A percentile compares a stretch with the other conserved stretches of the same genome.
These are phyloP conservation scores for Sugiyamaella novakii DNA, from an alignment of 1,139 yeast species.

Conservation along the genomic window DNA sequence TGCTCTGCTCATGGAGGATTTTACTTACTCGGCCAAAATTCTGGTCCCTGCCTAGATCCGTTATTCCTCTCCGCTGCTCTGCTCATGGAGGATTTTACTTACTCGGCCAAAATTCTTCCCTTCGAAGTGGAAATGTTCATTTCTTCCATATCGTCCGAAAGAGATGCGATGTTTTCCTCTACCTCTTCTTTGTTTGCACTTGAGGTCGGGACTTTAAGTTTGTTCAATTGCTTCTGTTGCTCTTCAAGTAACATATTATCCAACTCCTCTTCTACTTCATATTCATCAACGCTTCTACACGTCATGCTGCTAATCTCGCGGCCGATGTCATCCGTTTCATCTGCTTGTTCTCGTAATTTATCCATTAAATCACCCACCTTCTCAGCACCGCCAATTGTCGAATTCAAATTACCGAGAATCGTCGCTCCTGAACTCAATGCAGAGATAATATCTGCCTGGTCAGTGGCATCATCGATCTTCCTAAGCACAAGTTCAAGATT, in stretches of 20 bases:
- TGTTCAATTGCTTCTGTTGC: constrained; percentile 6
- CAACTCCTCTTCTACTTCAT: constrained; percentile 39
- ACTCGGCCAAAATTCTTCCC: neutral
- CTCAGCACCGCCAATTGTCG: constrained; percentile 41
- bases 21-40: neutral
- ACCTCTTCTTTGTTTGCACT: neutral
- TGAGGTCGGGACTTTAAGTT: constrained; percentile 2
- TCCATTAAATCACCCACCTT: constrained; percentile 43
- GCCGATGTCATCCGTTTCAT: constrained; percentile 41
- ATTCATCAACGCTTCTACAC: constrained; percentile 33
- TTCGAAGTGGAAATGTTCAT: too few species aligned
- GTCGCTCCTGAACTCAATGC: constrained; percentile 39
- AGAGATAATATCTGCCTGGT: constrained; percentile 34
- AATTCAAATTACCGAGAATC: constrained; percentile 39
- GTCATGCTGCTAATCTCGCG: constrained; percentile 35
- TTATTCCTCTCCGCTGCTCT: too few species aligned
- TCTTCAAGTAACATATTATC: constrained; percentile 18
- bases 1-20: too few species aligned
- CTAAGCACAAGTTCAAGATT: constrained; percentile 41
- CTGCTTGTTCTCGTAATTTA: constrained; percentile 39
- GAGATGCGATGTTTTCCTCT: constrained; percentile 1
- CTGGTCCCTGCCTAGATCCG: neutral
- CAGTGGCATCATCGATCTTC: constrained; percentile 36
- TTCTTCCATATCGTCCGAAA: constrained; percentile 4
- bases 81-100: too few species aligned